Evolutionary conservation across 2,329 filamentous ascomycete genomes (phyloP), one percentile per base, ranked within the genome.

Genomic region (Exophiala alcalophila): DNA sequence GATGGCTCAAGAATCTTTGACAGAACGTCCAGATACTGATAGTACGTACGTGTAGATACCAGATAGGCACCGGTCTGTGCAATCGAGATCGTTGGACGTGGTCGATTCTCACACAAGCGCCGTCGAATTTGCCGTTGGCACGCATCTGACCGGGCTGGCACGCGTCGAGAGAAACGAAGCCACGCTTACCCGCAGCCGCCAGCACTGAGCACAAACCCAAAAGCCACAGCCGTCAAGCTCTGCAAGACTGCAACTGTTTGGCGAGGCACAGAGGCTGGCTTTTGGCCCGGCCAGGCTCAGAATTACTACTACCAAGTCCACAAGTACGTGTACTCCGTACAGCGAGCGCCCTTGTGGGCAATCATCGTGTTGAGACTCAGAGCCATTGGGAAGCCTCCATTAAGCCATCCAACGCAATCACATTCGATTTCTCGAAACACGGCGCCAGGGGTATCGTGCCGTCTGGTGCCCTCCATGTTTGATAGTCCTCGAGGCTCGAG

Each of bases 161-260:
- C 48, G 44, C 48, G 48, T 47, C 48, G 4, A 40, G 48, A 50
- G 48, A 50, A 43, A 50, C 21, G n/a, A 38, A 33, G 37, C 36
- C 35, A 44, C 44, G 43, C 44, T 47, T 44, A 36, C 21, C 31
- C 40, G 48, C 44, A 38, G 36, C 29, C 35, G 31, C 33, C 35
- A 26, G 18, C 28, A 16, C 15, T 4, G 15, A 25, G n/a, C n/a
- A n/a, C n/a, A n/a, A n/a, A 8, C 9, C 11, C 29, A 12, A 42
- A 28, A 21, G 14, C 30, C 39, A 35, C 39, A 26, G 9, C 30
- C 19, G 20, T 20, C n/a, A n/a, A n/a, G n/a, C n/a, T n/a, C n/a
- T n/a, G n/a, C n/a, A n/a, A n/a, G n/a, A n/a, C n/a, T n/a, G n/a
- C n/a, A n/a, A n/a, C n/a, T n/a, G n/a, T n/a, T n/a, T n/a, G n/a